Evolutionary conservation across 441 rosid species (phyloP).

Genomic region (Eruca vesicaria): DNA sequence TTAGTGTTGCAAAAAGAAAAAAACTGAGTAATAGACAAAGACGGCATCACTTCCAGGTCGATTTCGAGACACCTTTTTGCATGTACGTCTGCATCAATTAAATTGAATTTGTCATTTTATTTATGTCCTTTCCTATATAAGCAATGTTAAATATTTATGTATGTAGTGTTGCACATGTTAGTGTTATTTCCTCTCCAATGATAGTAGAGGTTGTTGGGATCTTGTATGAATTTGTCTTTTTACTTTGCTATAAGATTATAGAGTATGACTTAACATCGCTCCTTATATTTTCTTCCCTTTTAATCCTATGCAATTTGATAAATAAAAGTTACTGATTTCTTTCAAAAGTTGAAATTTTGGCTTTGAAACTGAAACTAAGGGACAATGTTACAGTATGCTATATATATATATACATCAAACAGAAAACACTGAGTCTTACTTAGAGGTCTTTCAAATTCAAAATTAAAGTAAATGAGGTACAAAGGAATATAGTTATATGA

Average conservation of each 20-base stretch:
- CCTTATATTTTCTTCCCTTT: not conserved
- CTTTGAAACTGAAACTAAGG: not conserved
- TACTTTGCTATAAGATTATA: not conserved
- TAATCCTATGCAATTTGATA: slow-evolving; percentile 6
- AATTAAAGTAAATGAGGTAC: no score
- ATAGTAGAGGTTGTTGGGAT: slow-evolving; percentile 22
- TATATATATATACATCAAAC: not conserved
- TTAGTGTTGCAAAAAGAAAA: slow-evolving; percentile 1
- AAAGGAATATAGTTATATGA: not conserved
- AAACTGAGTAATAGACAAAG: slow-evolving; percentile 25
- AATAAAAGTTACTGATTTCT: no score
- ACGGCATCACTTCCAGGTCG: slow-evolving; percentile 23
- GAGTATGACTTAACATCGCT: not conserved
- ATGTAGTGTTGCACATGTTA: slow-evolving; percentile 21
- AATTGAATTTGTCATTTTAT: slow-evolving; percentile 1
- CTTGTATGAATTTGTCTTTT: not conserved
- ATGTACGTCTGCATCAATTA: slow-evolving; percentile 20
- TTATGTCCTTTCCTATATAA: not conserved
- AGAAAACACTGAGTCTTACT: not conserved
- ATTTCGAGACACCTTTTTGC: slow-evolving; percentile 31
- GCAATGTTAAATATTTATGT: not conserved
- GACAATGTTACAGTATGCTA: not conserved
- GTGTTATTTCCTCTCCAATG: slow-evolving; percentile 18
- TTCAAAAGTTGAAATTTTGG: no score
- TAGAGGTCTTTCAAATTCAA: not conserved